phyloP scores from a whole-genome alignment of 495 filamentous ascomycete species.

The Staphylotrichum tortipilum region DNA sequence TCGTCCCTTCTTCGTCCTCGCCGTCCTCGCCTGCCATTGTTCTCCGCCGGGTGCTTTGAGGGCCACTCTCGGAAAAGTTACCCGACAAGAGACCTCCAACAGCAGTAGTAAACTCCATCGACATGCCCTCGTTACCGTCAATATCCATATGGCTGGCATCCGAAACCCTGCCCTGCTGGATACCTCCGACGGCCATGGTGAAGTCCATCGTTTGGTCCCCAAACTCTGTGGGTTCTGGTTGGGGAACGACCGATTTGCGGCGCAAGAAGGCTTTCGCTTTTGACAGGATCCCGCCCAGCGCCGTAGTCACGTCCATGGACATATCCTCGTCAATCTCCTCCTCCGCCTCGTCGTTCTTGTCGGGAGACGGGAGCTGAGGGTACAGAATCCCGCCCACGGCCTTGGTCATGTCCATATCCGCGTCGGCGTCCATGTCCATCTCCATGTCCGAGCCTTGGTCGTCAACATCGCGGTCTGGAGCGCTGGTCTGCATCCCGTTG shows the following conservation, averaged over 20 bases:
- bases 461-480: constrained; percentile 7
- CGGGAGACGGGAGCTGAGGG: constrained; percentile 18
- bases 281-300: constrained; percentile 72
- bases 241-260: constrained; percentile 17
- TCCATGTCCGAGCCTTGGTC: constrained; percentile 23
- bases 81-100: constrained; percentile 54
- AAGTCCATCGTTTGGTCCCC: constrained; percentile 71
- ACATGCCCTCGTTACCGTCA: constrained; percentile 57
- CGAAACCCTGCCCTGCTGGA: constrained; percentile 25
- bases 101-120: constrained; percentile 73
- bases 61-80: constrained; percentile 22
- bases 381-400: constrained; percentile 49
- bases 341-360: constrained; percentile 37
- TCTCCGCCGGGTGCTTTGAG: constrained; percentile 18
- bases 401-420: constrained; percentile 49
- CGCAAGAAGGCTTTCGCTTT: constrained; percentile 25
- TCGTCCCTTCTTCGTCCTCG: constrained; percentile 40
- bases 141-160: constrained; percentile 22
- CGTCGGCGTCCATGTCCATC: constrained; percentile 37
- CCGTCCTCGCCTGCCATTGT: constrained; percentile 19
- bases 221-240: constrained; percentile 9
- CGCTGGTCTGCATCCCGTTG: constrained; percentile 3
- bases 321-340: constrained; percentile 46
- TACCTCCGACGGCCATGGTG: constrained; percentile 65
- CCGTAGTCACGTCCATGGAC: constrained; percentile 79